Evolutionary conservation across 2,329 filamentous ascomycete genomes (phyloP).

Genomic region (Trichoderma sp.): DNA sequence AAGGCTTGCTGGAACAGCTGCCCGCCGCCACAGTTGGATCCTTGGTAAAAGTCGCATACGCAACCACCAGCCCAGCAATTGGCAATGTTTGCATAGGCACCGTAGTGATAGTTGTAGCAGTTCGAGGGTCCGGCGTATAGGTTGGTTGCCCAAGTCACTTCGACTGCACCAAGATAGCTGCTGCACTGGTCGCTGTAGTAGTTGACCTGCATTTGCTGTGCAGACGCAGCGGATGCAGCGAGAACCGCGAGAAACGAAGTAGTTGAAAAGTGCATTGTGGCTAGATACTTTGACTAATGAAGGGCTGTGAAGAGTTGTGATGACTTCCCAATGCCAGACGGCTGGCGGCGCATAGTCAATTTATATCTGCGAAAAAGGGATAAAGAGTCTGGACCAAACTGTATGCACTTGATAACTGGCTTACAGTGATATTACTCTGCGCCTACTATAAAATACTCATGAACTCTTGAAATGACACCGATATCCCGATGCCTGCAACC

Average conservation of each 20-base stretch:
- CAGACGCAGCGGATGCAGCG: background rate
- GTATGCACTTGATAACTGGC: too few relatives aligned
- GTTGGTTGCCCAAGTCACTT: conserved; percentile 10
- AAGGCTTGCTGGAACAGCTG: background rate
- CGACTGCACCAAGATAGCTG: background rate
- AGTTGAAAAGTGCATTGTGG: conserved; percentile 6
- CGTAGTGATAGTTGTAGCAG: conserved; percentile 15
- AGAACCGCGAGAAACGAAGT: conserved; percentile 4
- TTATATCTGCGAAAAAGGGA: background rate
- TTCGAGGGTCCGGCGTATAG: background rate
- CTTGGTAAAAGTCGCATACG: background rate
- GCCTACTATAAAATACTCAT: background rate
- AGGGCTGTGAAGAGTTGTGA: background rate
- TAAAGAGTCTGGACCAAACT: background rate
- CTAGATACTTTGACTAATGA: background rate
- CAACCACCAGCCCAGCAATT: background rate
- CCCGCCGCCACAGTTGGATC: background rate
- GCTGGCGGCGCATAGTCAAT: background rate
- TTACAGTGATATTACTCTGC: background rate
- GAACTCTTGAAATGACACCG: background rate
- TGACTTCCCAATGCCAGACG: background rate
- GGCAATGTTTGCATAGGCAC: background rate
- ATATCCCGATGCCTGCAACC: background rate
- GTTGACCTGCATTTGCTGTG: conserved; percentile 9
- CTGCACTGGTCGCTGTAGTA: background rate